Evolutionary conservation across 768 basidiomycete genomes (phyloP).

Genomic region (Terana coerulea): DNA sequence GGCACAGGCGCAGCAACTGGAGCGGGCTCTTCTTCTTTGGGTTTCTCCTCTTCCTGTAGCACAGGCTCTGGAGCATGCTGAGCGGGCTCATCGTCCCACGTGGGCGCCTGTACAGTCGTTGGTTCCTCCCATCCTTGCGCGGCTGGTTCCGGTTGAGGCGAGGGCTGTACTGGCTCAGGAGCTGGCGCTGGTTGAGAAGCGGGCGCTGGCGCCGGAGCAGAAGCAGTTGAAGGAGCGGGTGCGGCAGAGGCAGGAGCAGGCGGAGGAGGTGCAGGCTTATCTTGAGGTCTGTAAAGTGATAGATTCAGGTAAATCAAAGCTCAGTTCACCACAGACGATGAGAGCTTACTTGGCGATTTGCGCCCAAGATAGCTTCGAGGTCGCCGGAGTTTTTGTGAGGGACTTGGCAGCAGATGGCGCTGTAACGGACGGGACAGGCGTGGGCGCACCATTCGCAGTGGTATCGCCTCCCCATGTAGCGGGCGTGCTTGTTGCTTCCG

Average conservation of each 20-base stretch:
- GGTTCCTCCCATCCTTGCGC: constrained; percentile 33
- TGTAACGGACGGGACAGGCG: constrained; percentile 30
- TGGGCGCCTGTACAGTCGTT: constrained; percentile 31
- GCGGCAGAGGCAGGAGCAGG: constrained; percentile 19
- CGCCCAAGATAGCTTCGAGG: constrained; percentile 81
- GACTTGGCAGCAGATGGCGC: constrained; percentile 22
- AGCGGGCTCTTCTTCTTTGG: constrained; percentile 9
- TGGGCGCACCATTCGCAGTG: constrained; percentile 23
- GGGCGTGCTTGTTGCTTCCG: constrained; percentile 24
- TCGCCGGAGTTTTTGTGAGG: constrained; percentile 61
- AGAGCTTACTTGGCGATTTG: constrained; percentile 68
- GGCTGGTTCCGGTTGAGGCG: constrained; percentile 13
- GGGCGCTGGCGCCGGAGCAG: constrained; percentile 24
- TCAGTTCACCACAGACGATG: constrained; percentile 1
- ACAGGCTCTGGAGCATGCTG: neutral
- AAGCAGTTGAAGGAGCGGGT: constrained; percentile 26
- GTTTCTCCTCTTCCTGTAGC: constrained; percentile 8
- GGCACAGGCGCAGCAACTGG: constrained; percentile 20
- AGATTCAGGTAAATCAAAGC: constrained; percentile 2
- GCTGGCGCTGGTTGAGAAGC: constrained; percentile 14
- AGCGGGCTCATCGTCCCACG: constrained; percentile 35
- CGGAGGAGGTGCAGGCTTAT: constrained; percentile 50
- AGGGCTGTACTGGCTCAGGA: constrained; percentile 1
- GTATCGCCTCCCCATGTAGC: constrained; percentile 27
- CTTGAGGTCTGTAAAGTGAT: constrained; percentile 46